Percentiles rank a stretch among this genome's conserved stretches.
These are phyloP conservation scores for Rhizoctonia solani DNA, from an alignment of 1,284 basidiomycete genomes.

Conservation along the genomic window DNA sequence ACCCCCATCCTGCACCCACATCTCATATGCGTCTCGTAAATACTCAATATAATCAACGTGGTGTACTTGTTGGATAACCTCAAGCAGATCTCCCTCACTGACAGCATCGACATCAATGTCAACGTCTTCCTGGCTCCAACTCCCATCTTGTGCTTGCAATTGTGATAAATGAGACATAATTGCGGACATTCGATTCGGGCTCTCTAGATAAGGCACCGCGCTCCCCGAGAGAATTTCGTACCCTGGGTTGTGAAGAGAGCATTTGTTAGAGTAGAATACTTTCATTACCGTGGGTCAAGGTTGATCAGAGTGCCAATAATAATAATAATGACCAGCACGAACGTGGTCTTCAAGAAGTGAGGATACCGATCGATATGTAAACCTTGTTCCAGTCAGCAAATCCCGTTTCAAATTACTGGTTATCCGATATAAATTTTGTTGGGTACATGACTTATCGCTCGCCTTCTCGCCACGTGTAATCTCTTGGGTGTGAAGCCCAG, in stretches of 20 bases:
- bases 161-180: conserved; percentile 45
- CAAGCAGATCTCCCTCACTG: conserved; percentile 28
- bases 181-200: conserved; percentile 43
- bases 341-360: too few species aligned
- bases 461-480: too few species aligned
- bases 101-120: conserved; percentile 37
- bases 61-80: conserved; percentile 41
- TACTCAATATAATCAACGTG: conserved; percentile 44
- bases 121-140: conserved; percentile 40
- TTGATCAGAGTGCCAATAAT: too few species aligned
- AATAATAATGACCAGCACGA: too few species aligned
- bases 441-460: too few species aligned
- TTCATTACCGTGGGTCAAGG: neutral
- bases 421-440: too few species aligned
- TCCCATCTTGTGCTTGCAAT: conserved; percentile 31
- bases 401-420: too few species aligned
- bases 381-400: too few species aligned
- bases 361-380: too few species aligned
- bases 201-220: conserved; percentile 45
- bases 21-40: conserved; percentile 44
- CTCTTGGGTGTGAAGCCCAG: too few species aligned
- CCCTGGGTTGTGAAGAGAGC: conserved; percentile 44
- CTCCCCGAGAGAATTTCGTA: conserved; percentile 46
- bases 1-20: conserved; percentile 46
- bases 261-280: conserved; percentile 15